Evolutionary conservation across 2,329 filamentous ascomycete species (phyloP), one percentile per base, ranked within the genome.

Genomic region (Taxawa tesnikishii): DNA sequence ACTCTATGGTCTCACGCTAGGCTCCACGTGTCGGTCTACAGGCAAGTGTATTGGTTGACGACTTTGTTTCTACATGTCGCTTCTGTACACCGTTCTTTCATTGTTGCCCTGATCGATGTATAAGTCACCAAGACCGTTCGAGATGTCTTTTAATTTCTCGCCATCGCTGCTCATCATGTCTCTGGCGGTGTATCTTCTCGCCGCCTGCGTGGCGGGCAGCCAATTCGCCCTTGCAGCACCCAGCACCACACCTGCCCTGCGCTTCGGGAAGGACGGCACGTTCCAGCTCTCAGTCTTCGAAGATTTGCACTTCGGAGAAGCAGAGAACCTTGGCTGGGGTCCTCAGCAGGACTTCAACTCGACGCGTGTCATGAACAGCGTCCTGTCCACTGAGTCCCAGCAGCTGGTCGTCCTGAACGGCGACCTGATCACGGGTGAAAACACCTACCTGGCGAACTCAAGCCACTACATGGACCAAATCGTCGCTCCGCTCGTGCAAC

Each of bases 281-380:
- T 67, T 70, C 30, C 59, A 66, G 13, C 59, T 70, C 18, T 51
- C 72, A 2, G 64, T 83, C 9, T 79, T 84, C 38, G 68, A 72
- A 16, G 79, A 84, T 43, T 53, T 83, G 6, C 79, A 84, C 48
- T 79, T 79, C 47, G 79, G 77, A 7, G 79, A 84, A 52, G 68
- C 72, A 72, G 53, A 41, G 46, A 17, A 30, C 15, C 31, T 9
- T 16, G 15, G 8, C n/a, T 71, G 60, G 59, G 56, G 61, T 0
- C 59, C 63, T 4, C 56, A 59, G 18, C 67, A 71, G 38, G 78
- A 83, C 48, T 46, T 62, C 37, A 68, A 70, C 31, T 71, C 72
- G 0, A 54, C 68, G 4, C 42, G 54, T 4, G 72, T 80, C 0
- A 70, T 83, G 43, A 61, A 64, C 30, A 54, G 58, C 1, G 57